Percentiles rank a stretch among this genome's conserved stretches.
Evolutionary conservation across 257 asterid species (phyloP).

Genomic region (Scutellaria minor): DNA sequence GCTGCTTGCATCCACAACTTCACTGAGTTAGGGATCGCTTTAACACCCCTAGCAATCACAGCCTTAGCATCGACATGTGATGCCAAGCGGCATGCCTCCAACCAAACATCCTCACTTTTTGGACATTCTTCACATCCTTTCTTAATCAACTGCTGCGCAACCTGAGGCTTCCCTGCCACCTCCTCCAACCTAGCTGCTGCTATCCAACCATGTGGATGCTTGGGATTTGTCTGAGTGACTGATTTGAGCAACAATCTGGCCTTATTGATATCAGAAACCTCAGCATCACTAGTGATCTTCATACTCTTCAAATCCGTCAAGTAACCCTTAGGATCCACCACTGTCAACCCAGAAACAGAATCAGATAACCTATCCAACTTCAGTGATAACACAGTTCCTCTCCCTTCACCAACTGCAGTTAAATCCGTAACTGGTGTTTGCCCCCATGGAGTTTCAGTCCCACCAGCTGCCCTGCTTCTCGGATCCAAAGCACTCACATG

Average conservation of each 20-base stretch:
- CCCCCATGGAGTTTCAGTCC: conserved; percentile 88
- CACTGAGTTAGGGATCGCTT: conserved; percentile 85
- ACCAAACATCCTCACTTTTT: conserved; percentile 87
- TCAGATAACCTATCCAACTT: conserved; percentile 86
- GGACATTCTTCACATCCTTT: conserved; percentile 93
- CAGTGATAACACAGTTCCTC: conserved; percentile 88
- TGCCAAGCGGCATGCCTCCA: conserved; percentile 88
- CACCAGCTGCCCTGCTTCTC: conserved; percentile 78
- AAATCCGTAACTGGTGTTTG: conserved; percentile 93
- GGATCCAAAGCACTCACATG: conserved; percentile 92
- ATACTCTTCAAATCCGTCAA: conserved; percentile 93
- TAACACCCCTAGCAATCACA: conserved; percentile 82
- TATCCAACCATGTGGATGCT: conserved; percentile 97
- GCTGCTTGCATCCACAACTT: conserved; percentile 94
- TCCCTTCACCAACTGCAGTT: conserved; percentile 96
- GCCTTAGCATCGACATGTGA: conserved; percentile 80
- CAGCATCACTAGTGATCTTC: conserved; percentile 92
- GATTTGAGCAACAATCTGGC: conserved; percentile 86
- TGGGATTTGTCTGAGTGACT: conserved; percentile 82
- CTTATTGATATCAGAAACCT: conserved; percentile 90
- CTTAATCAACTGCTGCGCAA: conserved; percentile 69
- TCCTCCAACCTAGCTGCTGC: conserved; percentile 98
- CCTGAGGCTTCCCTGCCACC: conserved; percentile 85
- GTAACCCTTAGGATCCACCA: conserved; percentile 96
- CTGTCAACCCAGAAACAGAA: conserved; percentile 84